phyloP scores from a whole-genome alignment of 148 eudicot species.

The Arbutus unedo region DNA sequence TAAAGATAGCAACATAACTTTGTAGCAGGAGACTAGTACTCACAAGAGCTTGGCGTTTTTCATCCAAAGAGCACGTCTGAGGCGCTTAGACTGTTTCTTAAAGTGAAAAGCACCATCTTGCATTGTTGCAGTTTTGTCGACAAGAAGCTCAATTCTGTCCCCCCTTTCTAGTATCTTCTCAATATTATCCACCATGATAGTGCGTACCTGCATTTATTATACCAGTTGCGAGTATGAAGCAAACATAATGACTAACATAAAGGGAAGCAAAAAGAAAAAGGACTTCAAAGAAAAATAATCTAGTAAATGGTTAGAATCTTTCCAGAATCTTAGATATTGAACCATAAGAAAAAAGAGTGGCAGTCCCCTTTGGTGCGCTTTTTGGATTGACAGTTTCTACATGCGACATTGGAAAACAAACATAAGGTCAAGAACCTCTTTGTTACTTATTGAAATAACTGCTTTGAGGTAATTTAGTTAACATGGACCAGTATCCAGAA shows the following conservation, averaged over 20 bases:
- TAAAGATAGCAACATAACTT: background rate
- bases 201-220: constrained; percentile 63
- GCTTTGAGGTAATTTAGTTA: background rate
- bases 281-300: background rate
- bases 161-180: constrained; percentile 97
- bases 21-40: constrained; percentile 23
- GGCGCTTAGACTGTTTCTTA: constrained; percentile 93
- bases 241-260: constrained; percentile 5
- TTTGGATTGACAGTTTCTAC: background rate
- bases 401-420: background rate
- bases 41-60: constrained; percentile 94
- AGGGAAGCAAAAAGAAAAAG: background rate
- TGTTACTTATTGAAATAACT: background rate
- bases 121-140: constrained; percentile 95
- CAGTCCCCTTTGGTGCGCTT: background rate
- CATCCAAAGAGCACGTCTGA: constrained; percentile 96
- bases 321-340: background rate
- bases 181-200: constrained; percentile 94
- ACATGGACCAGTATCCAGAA: background rate
- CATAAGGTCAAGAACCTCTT: background rate
- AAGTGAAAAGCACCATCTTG: constrained; percentile 97
- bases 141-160: constrained; percentile 94
- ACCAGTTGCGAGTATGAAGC: constrained; percentile 8
- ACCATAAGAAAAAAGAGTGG: background rate
- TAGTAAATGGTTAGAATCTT: background rate